Conservation (phyloP, 2,329 filamentous ascomycete species). For the Fusarium pininemorale region DNA sequence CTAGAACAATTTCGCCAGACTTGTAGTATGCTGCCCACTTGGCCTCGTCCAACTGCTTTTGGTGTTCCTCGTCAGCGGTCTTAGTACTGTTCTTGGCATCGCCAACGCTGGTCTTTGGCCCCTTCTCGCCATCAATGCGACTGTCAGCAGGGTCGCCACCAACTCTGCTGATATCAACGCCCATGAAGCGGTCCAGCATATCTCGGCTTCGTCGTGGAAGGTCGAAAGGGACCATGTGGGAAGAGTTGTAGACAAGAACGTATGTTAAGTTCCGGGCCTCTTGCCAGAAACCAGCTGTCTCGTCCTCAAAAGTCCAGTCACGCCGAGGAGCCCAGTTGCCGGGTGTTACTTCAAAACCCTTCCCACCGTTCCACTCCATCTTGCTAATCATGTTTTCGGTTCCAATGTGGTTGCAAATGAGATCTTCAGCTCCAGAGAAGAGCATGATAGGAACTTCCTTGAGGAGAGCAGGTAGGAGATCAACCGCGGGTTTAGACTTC, state of each 20-base stretch:
- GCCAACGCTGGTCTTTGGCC: constrained; percentile 79
- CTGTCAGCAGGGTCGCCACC: constrained; percentile 83
- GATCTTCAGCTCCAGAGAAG: constrained; percentile 91
- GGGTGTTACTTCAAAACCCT: constrained; percentile 87
- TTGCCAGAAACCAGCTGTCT: constrained; percentile 91
- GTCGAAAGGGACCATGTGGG: constrained; percentile 98
- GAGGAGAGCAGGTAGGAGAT: constrained; percentile 80
- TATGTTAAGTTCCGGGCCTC: constrained; percentile 95
- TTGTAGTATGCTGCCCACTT: constrained; percentile 90
- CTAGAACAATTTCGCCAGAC: constrained; percentile 85
- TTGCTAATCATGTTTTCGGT: constrained; percentile 92
- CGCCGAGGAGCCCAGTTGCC: constrained; percentile 92
- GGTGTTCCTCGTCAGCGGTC: constrained; percentile 62
- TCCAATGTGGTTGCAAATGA: constrained; percentile 97
- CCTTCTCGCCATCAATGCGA: constrained; percentile 85
- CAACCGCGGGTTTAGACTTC: constrained; percentile 77
- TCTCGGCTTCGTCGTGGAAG: constrained; percentile 86
- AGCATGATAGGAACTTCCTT: constrained; percentile 81
- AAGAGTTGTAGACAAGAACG: constrained; percentile 92
- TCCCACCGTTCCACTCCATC: constrained; percentile 90
- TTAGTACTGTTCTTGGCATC: constrained; percentile 68
- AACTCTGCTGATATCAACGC: constrained; percentile 88
- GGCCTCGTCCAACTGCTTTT: constrained; percentile 79
- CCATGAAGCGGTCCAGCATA: constrained; percentile 97
- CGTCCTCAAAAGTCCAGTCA: constrained; percentile 92